Evolutionary conservation across 163 green algal genomes (phyloP).

Genomic region (Smithsoniella earleae): DNA sequence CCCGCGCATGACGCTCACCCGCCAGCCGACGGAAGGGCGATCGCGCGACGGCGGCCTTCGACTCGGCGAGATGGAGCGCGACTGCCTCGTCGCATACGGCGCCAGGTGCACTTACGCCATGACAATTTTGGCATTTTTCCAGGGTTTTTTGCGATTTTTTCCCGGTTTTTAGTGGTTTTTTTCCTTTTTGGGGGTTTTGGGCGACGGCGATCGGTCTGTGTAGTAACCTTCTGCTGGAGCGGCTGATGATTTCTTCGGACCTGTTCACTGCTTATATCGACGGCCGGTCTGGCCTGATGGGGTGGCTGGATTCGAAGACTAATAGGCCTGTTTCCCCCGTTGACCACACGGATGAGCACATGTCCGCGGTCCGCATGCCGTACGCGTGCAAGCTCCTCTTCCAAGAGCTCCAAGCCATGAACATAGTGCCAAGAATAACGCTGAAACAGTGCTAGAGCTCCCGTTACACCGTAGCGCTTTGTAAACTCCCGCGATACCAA

Average conservation of each 20-base stretch:
- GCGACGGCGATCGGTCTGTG: too few species aligned
- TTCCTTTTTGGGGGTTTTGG: too few species aligned
- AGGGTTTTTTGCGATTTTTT: too few species aligned
- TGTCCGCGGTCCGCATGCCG: conserved; percentile 87
- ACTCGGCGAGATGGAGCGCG: conserved; percentile 97
- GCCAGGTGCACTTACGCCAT: conserved; percentile 43
- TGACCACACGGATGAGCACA: conserved; percentile 52
- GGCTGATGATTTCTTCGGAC: conserved; percentile 94
- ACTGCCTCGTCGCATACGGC: conserved; percentile 93
- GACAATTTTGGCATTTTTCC: too few species aligned
- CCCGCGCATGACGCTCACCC: conserved; percentile 85
- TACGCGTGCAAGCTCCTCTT: conserved; percentile 99
- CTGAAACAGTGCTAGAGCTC: conserved; percentile 49
- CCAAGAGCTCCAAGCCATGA: conserved; percentile 95
- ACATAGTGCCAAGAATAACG: conserved; percentile 85
- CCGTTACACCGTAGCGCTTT: too few species aligned
- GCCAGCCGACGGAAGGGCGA: conserved; percentile 92
- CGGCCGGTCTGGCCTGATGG: conserved; percentile 79
- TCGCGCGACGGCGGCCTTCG: conserved; percentile 86
- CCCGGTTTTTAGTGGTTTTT: too few species aligned
- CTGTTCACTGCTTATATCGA: conserved; percentile 48
- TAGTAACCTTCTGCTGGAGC: conserved; percentile 80
- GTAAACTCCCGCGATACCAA: too few species aligned
- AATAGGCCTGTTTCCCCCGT: conserved; percentile 60
- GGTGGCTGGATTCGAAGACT: conserved; percentile 72